These are phyloP conservation scores for Fistulifera pelliculosa DNA, from an alignment of 108 stramenopile genomes.

Conservation along the genomic window DNA sequence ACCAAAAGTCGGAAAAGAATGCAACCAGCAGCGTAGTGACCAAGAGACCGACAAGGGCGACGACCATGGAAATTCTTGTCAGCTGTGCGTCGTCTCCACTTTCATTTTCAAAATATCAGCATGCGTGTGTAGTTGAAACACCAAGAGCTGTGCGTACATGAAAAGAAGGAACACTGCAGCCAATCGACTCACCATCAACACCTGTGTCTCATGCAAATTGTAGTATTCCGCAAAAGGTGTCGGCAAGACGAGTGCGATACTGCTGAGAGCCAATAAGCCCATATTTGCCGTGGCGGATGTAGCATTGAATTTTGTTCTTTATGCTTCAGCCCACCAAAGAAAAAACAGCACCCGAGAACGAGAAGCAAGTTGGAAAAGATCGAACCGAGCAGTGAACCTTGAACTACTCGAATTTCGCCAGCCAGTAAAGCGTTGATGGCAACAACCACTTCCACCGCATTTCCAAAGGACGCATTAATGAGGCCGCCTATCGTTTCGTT, in stretches of 20 bases:
- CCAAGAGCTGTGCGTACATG: constrained; percentile 85
- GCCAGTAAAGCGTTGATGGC: constrained; percentile 75
- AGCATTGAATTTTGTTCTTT: constrained; percentile 82
- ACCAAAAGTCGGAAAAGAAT: constrained; percentile 74
- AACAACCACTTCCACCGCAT: constrained; percentile 90
- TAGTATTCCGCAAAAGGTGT: constrained; percentile 69
- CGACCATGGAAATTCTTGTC: constrained; percentile 53
- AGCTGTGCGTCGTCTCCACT: constrained; percentile 29
- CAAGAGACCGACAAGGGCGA: constrained; percentile 63
- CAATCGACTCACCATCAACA: constrained; percentile 66
- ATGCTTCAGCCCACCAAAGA: constrained; percentile 84
- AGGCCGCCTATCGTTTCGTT: constrained; percentile 92
- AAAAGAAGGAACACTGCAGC: constrained; percentile 78
- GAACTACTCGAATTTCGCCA: constrained; percentile 84
- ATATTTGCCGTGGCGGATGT: constrained; percentile 68
- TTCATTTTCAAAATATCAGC: constrained; percentile 64
- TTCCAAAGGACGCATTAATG: constrained; percentile 96
- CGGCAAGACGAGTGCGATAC: constrained; percentile 82
- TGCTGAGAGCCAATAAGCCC: constrained; percentile 65
- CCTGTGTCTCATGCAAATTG: constrained; percentile 51
- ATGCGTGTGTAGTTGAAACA: constrained; percentile 92
- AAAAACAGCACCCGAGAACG: constrained; percentile 94
- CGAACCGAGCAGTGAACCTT: constrained; percentile 91
- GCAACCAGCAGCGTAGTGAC: constrained; percentile 65
- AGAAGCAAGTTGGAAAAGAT: constrained; percentile 92